Evolutionary conservation across 1,284 basidiomycete species (phyloP), one percentile per base, ranked within the genome.

Genomic region (Malassezia obtusa): DNA sequence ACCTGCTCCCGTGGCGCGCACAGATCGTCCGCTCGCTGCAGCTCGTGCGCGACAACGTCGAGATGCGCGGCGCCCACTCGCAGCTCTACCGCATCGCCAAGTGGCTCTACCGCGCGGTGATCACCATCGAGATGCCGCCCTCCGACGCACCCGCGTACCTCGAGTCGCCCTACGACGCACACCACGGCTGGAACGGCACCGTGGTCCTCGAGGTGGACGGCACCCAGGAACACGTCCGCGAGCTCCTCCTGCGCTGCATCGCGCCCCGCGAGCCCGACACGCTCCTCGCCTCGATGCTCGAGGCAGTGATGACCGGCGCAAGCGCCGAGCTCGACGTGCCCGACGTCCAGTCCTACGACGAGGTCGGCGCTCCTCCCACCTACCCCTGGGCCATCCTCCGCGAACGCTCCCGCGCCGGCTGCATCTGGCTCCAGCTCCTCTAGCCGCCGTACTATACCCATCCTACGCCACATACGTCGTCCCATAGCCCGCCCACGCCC

Each of bases 81-180:
- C 62, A 58, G 24, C 57, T 61, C 15, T 77, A 77, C 58, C 58
- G 67, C 10, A 65, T 77, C 52, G 65, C 68, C 28, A 72, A 71
- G 50, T 76, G 74, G 69, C 67, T 77, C 26, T 77, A 77, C 59
- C 63, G 75, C 4, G 67, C 70, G 0, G 58, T 59, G n/a, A 33
- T 56, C 15, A 49, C 46, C 19, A 62, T 75, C 41, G 58, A 52
- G 21, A 47, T 75, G n/a, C 55, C 52, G 1, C 40, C 53, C 3
- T 59, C 64, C 2, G 64, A 64, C 49, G 49, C 53, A 1, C 45
- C 45, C n/a, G 59, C 44, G 59, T 35, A 31, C 26, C 40, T 39
- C 28, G 44, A 46, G 26, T 38, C 44, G 15, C 37, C 54, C n/a
- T 47, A 26, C 32, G 54, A 44, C 21, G 45, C 50, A 14, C 50